Conservation (phyloP, 176 grass and related monocot species). For the Areca catechu region DNA sequence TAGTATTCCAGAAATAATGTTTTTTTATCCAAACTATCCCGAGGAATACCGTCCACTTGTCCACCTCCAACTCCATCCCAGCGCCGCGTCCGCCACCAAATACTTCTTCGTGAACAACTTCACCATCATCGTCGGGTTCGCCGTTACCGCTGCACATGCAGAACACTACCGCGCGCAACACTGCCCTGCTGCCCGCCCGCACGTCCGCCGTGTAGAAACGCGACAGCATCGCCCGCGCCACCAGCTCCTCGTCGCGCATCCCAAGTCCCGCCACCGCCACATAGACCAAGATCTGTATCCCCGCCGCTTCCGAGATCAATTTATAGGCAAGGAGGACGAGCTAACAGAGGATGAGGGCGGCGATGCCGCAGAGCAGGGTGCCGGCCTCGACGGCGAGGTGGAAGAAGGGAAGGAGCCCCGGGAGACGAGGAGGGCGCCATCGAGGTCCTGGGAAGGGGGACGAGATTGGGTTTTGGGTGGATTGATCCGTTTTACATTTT, state of each 20-base stretch:
- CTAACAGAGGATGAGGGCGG: slow-evolving; percentile 40
- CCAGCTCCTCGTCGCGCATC: slow-evolving; percentile 42
- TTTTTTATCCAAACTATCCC: too few relatives aligned
- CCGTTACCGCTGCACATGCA: slow-evolving; percentile 61
- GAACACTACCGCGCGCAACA: slow-evolving; percentile 37
- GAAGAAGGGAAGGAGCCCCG: slow-evolving; percentile 89
- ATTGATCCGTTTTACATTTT: too few relatives aligned
- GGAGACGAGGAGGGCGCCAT: slow-evolving; percentile 66
- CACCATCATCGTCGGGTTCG: slow-evolving; percentile 61
- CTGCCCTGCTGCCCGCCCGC: slow-evolving; percentile 66
- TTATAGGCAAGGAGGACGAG: slow-evolving; percentile 49
- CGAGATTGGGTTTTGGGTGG: too few relatives aligned
- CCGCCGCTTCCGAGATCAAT: slow-evolving; percentile 54
- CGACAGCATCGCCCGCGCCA: slow-evolving; percentile 51
- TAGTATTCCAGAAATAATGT: too few relatives aligned
- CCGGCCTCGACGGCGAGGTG: slow-evolving; percentile 69
- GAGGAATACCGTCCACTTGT: too few relatives aligned
- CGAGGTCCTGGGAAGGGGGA: too few relatives aligned
- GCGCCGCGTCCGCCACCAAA: too few relatives aligned
- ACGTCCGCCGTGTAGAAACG: slow-evolving; percentile 65
- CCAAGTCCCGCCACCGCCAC: slow-evolving; percentile 49
- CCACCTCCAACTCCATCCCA: too few relatives aligned
- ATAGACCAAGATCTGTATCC: slow-evolving; percentile 65
- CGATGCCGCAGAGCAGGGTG: slow-evolving; percentile 33
- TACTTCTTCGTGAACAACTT: slow-evolving; percentile 48